These are phyloP conservation scores for Cryphonectria carpinicola DNA, from an alignment of 2,329 filamentous ascomycete genomes.

Conservation along the genomic window DNA sequence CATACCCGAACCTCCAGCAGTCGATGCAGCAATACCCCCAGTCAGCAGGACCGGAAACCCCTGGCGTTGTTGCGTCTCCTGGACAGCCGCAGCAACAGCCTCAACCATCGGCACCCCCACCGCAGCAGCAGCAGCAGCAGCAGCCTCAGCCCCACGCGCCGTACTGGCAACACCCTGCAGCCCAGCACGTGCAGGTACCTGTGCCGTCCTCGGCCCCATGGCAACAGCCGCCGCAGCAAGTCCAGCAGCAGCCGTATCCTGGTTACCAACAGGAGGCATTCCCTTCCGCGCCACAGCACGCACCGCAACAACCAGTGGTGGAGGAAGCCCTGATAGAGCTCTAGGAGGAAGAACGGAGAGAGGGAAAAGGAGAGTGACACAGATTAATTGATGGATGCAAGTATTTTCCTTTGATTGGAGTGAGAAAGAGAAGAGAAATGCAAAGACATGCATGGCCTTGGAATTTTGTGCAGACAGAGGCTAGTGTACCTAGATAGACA, in stretches of 20 bases:
- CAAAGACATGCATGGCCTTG: not conserved
- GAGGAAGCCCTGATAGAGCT: conserved; percentile 84
- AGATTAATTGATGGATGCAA: not conserved
- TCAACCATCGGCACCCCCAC: conserved; percentile 30
- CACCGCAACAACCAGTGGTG: conserved; percentile 60
- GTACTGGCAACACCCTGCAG: conserved; percentile 53
- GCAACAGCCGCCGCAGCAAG: conserved; percentile 36
- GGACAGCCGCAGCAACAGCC: conserved; percentile 35
- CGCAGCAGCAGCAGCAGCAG: conserved; percentile 37
- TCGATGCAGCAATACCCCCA: conserved; percentile 25
- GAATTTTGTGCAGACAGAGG: not conserved
- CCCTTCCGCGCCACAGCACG: conserved; percentile 66
- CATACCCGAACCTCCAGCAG: conserved; percentile 55
- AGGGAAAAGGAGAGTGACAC: too few species aligned
- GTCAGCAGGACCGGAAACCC: conserved; percentile 41
- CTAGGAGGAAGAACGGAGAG: not conserved
- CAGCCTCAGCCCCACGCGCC: conserved; percentile 41
- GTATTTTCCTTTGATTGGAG: not conserved
- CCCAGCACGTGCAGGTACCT: conserved; percentile 45
- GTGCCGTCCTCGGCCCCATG: conserved; percentile 46
- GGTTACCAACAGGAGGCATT: conserved; percentile 65
- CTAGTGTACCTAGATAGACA: not conserved
- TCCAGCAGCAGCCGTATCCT: conserved; percentile 40
- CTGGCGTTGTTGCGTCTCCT: conserved; percentile 37
- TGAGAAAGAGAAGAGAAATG: too few species aligned